Evolutionary conservation across 1,284 basidiomycete genomes (phyloP), one percentile per base, ranked within the genome.

Genomic region (Meira miltonrushii): DNA sequence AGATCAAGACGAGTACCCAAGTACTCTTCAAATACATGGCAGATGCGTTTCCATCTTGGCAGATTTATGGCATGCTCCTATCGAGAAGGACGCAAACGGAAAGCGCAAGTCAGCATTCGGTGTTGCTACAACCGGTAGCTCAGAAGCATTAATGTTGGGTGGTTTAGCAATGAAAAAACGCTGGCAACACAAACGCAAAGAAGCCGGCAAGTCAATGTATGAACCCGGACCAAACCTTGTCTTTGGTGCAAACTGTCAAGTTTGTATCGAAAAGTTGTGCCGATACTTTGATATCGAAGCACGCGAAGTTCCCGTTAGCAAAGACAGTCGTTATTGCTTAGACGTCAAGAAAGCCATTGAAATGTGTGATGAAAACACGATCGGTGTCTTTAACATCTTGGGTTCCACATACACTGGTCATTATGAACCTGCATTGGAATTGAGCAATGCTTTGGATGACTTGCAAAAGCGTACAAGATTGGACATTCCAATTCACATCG

Each of bases 121-220:
- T 7, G 94, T 92, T 0, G 92, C 93, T 0, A 95, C 92, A 2
- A 94, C 92, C 0, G 93, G 93, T 7, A 92, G 89, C 0, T 92
- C 90, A 1, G 92, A 95, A 79, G 92, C 79, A 2, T 78, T 93
- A 71, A 90, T 92, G 80, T 87, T 95, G 7, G 92, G 90, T 15
- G 92, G 92, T 47, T 84, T 97, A 19, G 90, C 93, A 15, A 89
- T 96, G 86, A 97, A 97, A 82, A 88, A 88, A 72, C 84, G 87
- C 51, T 96, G 93, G 93, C 92, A 96, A 79, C 86, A 86, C 65
- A 87, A 85, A 75, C 87, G 88, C 79, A 92, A 92, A 80, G 87
- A 85, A 0, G 85, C 85, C 1, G 92, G 92, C 41, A 78, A 78
- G 59, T 57, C 55, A 19, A 71, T 68, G 62, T 69, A 72, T 53